Evolutionary conservation across 2,329 filamentous ascomycete species (phyloP).

Genomic region (Leptodontidium sp.): DNA sequence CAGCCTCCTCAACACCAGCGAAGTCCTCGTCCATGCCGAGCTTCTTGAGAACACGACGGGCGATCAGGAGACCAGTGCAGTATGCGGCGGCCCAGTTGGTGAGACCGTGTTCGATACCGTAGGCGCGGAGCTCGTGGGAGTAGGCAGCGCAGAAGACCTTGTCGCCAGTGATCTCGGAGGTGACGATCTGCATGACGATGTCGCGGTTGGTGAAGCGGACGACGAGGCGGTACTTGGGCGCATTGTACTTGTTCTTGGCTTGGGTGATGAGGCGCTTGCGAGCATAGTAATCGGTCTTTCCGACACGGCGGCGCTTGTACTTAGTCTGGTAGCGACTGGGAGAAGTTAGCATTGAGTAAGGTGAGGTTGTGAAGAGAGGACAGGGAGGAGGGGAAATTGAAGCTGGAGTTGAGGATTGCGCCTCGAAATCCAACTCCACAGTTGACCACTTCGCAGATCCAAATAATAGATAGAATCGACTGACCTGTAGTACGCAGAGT

Average conservation of each 20-base stretch:
- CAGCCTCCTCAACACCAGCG: constrained; percentile 93
- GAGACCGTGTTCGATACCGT: constrained; percentile 97
- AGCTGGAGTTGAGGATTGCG: not conserved
- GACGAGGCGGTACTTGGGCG: constrained; percentile 99
- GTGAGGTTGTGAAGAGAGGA: constrained; percentile 19
- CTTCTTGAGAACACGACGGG: constrained; percentile 96
- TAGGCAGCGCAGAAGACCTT: constrained; percentile 95
- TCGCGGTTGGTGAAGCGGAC: constrained; percentile 99
- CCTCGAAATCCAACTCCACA: not conserved
- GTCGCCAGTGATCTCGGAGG: constrained; percentile 95
- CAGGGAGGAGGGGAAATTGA: constrained; percentile 20
- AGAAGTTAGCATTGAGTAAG: constrained; percentile 43
- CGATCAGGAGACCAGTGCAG: constrained; percentile 94
- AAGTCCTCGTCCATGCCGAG: constrained; percentile 94
- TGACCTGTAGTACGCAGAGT: constrained; percentile 98
- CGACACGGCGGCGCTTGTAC: constrained; percentile 95
- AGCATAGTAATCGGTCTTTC: constrained; percentile 99
- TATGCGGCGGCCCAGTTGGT: constrained; percentile 99
- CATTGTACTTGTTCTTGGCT: constrained; percentile 99
- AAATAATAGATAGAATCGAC: constrained; percentile 47
- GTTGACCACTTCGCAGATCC: not conserved
- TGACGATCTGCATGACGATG: constrained; percentile 98
- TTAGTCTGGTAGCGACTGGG: constrained; percentile 97
- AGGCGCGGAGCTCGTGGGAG: constrained; percentile 96
- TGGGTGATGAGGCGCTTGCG: constrained; percentile 99